phyloP scores from a whole-genome alignment of 2,329 filamentous ascomycete genomes.

The Claviceps citrina region DNA sequence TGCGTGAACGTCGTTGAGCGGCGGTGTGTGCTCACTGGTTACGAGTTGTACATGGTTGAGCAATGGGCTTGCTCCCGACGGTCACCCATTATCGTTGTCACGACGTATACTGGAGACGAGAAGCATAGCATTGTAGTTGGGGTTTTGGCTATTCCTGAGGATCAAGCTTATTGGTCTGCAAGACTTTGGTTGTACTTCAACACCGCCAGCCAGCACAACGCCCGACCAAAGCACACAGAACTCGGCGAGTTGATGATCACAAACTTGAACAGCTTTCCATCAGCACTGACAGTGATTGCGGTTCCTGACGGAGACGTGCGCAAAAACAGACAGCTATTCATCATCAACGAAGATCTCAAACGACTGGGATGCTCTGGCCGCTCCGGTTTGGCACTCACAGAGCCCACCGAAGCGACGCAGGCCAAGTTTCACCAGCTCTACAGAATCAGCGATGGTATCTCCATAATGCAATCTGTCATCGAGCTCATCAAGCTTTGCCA shows the following conservation, averaged over 20 bases:
- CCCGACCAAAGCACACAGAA: conserved; percentile 64
- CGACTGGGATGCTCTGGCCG: conserved; percentile 81
- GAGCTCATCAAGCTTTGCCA: conserved; percentile 89
- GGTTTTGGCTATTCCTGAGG: conserved; percentile 65
- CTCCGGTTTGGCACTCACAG: conserved; percentile 64
- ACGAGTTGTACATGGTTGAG: conserved; percentile 87
- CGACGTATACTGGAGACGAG: conserved; percentile 79
- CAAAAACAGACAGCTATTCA: conserved; percentile 67
- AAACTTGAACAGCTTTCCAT: conserved; percentile 83
- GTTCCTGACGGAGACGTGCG: conserved; percentile 76
- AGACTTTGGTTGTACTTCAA: conserved; percentile 72
- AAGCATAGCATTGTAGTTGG: conserved; percentile 64
- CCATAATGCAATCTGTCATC: conserved; percentile 61
- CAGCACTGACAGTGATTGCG: conserved; percentile 77
- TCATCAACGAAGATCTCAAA: conserved; percentile 90
- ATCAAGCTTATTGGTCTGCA: conserved; percentile 67
- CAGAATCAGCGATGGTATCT: conserved; percentile 67
- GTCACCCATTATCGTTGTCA: conserved; percentile 81
- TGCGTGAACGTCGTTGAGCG: conserved; percentile 61
- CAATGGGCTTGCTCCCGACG: conserved; percentile 92
- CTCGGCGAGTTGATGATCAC: conserved; percentile 85
- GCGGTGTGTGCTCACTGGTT: conserved; percentile 56
- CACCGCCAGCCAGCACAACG: conserved; percentile 72
- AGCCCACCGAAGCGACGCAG: conserved; percentile 65
- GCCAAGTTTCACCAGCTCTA: conserved; percentile 89